These are phyloP conservation scores for Lumnitzera littorea DNA, from an alignment of 345 rosid genomes.

Conservation along the genomic window DNA sequence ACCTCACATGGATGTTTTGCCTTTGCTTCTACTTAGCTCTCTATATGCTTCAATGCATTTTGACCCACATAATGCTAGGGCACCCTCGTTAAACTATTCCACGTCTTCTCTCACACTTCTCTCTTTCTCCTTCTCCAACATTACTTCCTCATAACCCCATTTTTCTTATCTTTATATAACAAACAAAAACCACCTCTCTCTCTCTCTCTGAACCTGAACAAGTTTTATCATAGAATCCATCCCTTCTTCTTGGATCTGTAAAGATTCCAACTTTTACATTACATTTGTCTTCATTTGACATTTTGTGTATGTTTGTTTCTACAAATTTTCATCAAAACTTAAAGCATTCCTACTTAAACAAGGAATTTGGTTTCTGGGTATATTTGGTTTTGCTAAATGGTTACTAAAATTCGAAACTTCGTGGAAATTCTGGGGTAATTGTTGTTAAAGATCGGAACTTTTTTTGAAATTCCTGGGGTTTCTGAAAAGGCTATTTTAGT, in stretches of 20 bases:
- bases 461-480: conserved; percentile 18
- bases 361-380: background rate
- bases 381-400: background rate
- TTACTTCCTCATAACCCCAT: background rate
- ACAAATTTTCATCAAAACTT: background rate
- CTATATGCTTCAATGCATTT: conserved; percentile 3
- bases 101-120: conserved; percentile 5
- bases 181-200: background rate
- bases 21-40: too few species aligned
- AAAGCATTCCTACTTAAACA: too few species aligned
- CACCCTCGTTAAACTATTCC: conserved; percentile 3
- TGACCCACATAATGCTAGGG: conserved; percentile 19
- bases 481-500: conserved; percentile 16
- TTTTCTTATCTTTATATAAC: background rate
- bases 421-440: background rate
- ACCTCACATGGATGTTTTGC: conserved; percentile 51
- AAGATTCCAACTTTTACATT: conserved; percentile 26
- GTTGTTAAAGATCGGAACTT: conserved; percentile 11
- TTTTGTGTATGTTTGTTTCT: conserved; percentile 7
- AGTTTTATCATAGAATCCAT: conserved; percentile 26
- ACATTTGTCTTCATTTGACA: conserved; percentile 6
- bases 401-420: conserved; percentile 13
- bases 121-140: background rate
- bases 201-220: conserved; percentile 12
- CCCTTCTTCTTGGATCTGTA: conserved; percentile 55